A percentile compares a stretch with the other conserved stretches of the same genome.
Evolutionary conservation across 257 asterid species (phyloP).

Genomic region (Mentha longifolia): DNA sequence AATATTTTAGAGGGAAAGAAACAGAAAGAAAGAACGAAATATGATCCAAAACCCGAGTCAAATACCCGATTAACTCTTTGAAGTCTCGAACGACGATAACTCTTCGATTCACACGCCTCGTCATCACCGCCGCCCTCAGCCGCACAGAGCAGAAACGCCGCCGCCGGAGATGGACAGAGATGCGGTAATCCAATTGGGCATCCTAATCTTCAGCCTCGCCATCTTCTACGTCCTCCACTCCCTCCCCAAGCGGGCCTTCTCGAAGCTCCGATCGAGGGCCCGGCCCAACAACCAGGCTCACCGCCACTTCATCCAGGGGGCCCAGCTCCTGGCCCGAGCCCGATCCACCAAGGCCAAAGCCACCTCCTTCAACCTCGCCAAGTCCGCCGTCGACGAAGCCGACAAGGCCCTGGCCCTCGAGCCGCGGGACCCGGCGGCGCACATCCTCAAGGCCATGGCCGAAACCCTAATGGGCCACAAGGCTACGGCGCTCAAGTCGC

Average conservation of each 20-base stretch:
- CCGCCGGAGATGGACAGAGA: constrained; percentile 52
- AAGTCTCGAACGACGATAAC: not conserved
- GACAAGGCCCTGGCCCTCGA: constrained; percentile 69
- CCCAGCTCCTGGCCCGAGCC: constrained; percentile 79
- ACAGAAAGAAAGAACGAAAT: not conserved
- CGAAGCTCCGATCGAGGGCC: constrained; percentile 61
- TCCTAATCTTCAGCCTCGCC: constrained; percentile 59
- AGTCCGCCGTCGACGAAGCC: constrained; percentile 78
- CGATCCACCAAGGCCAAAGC: constrained; percentile 58
- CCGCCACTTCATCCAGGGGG: constrained; percentile 84
- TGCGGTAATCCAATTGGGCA: constrained; percentile 48
- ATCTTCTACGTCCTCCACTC: constrained; percentile 62
- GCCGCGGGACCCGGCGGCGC: constrained; percentile 84
- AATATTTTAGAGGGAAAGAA: too few relatives aligned
- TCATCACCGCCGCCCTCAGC: constrained; percentile 7
- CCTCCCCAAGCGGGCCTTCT: constrained; percentile 65
- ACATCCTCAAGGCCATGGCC: constrained; percentile 83
- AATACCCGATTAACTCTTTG: not conserved
- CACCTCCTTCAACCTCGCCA: constrained; percentile 61
- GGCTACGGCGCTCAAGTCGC: constrained; percentile 63
- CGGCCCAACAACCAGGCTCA: constrained; percentile 68
- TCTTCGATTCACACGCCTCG: not conserved
- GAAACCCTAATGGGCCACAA: constrained; percentile 72
- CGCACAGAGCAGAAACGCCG: not conserved
- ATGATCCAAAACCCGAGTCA: constrained; percentile 16